Evolutionary conservation across 1,284 basidiomycete species (phyloP).

Genomic region (Fistulina hepatica): DNA sequence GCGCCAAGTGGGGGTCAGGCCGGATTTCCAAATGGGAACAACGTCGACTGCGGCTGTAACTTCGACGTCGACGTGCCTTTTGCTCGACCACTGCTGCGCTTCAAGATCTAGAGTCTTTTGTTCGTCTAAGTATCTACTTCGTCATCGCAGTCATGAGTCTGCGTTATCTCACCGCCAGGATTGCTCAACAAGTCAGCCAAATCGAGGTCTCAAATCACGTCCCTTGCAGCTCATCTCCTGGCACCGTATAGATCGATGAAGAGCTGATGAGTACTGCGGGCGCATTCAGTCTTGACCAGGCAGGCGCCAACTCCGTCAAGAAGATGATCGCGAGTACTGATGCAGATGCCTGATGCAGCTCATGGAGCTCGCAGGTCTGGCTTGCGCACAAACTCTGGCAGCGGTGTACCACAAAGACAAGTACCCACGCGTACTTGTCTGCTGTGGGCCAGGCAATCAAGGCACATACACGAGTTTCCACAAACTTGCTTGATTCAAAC

Average conservation of each 20-base stretch:
- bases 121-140: too few species aligned
- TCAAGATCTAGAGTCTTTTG: too few species aligned
- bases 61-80: too few species aligned
- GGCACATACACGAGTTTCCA: conserved; percentile 25
- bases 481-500: background rate
- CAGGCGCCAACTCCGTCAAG: conserved; percentile 16
- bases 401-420: conserved; percentile 60
- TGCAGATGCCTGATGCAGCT: conserved; percentile 39
- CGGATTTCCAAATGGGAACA: too few species aligned
- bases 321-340: conserved; percentile 1
- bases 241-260: conserved; percentile 65
- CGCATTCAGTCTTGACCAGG: conserved; percentile 89
- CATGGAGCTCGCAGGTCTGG: conserved; percentile 97
- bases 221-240: conserved; percentile 1
- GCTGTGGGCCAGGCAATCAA: conserved; percentile 95
- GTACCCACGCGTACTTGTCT: conserved; percentile 74
- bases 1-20: too few species aligned
- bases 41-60: too few species aligned
- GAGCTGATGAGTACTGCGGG: conserved; percentile 80
- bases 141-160: too few species aligned
- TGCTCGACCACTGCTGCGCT: too few species aligned
- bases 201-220: background rate
- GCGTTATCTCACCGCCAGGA: conserved; percentile 65
- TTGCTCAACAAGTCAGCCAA: conserved; percentile 65
- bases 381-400: conserved; percentile 85